A percentile compares a stretch with the other conserved stretches of the same genome.
Evolutionary conservation across 208 protist species (phyloP).

Genomic region (Phytomonas francai): DNA sequence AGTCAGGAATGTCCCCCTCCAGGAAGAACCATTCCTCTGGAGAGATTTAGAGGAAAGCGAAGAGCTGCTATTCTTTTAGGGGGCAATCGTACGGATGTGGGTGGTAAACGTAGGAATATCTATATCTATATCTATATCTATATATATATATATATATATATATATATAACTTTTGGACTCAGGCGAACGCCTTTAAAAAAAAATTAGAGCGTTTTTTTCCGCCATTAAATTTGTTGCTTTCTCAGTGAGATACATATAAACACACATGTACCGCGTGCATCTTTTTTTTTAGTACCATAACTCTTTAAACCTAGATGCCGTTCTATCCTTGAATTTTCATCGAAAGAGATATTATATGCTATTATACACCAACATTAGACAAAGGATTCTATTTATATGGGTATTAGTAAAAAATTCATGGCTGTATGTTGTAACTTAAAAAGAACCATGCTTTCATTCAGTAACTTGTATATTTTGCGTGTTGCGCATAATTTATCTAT

Average conservation of each 20-base stretch:
- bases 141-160: conserved; percentile 10
- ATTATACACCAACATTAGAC: too few species aligned
- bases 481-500: background rate
- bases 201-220: conserved; percentile 10
- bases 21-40: conserved; percentile 3
- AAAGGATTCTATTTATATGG: too few species aligned
- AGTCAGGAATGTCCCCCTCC: background rate
- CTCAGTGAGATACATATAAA: conserved; percentile 8
- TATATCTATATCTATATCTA: background rate
- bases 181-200: background rate
- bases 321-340: too few species aligned
- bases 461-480: background rate
- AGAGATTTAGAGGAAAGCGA: conserved; percentile 8
- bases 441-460: background rate
- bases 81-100: background rate
- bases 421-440: background rate
- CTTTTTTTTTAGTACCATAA: too few species aligned
- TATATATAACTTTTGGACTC: background rate
- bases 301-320: too few species aligned
- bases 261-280: background rate
- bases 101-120: too few species aligned
- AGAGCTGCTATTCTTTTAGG: conserved; percentile 3
- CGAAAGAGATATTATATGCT: too few species aligned
- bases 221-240: conserved; percentile 7
- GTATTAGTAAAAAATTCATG: background rate